Percentiles rank a stretch among this genome's conserved stretches.
phyloP scores from a whole-genome alignment of 352 stramenopile species.

The Phytopythium ostracodes region DNA sequence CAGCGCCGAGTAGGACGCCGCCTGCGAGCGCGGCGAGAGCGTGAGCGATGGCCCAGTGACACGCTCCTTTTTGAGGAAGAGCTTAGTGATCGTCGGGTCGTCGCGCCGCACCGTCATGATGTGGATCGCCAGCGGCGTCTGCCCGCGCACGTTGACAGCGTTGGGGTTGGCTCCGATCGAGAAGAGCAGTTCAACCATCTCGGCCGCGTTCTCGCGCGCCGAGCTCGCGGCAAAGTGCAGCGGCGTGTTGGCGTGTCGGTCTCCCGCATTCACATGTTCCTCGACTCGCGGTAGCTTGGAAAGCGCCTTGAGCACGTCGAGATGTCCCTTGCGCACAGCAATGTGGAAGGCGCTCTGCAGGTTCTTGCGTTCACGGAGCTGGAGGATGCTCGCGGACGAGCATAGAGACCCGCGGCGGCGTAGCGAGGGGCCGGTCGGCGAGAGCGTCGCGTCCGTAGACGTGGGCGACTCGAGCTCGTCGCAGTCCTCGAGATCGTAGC shows the following conservation, averaged over 20 bases:
- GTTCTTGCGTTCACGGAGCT: constrained; percentile 79
- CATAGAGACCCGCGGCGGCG: constrained; percentile 18
- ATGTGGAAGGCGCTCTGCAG: constrained; percentile 84
- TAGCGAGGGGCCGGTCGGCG: not conserved
- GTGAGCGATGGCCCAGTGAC: constrained; percentile 12
- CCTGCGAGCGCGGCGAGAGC: constrained; percentile 5
- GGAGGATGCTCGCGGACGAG: constrained; percentile 59
- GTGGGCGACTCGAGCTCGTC: constrained; percentile 14
- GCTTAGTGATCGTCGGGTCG: constrained; percentile 41
- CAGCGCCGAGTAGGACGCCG: constrained; percentile 15
- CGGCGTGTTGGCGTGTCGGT: constrained; percentile 77
- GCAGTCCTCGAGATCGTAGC: constrained; percentile 65
- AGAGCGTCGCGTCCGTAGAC: constrained; percentile 7
- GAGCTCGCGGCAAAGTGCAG: constrained; percentile 80
- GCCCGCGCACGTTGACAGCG: constrained; percentile 71
- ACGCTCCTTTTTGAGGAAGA: constrained; percentile 53
- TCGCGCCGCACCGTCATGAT: constrained; percentile 72
- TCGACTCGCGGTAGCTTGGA: constrained; percentile 64
- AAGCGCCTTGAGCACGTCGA: constrained; percentile 77
- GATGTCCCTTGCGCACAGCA: constrained; percentile 76
- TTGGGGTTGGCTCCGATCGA: constrained; percentile 54
- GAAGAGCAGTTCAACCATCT: constrained; percentile 73
- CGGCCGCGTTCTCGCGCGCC: constrained; percentile 39
- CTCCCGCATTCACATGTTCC: constrained; percentile 72
- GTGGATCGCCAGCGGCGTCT: constrained; percentile 83